Base-by-base conservation (phyloP, 352 stramenopile genomes). In the Globisporangium alternatum region DNA sequence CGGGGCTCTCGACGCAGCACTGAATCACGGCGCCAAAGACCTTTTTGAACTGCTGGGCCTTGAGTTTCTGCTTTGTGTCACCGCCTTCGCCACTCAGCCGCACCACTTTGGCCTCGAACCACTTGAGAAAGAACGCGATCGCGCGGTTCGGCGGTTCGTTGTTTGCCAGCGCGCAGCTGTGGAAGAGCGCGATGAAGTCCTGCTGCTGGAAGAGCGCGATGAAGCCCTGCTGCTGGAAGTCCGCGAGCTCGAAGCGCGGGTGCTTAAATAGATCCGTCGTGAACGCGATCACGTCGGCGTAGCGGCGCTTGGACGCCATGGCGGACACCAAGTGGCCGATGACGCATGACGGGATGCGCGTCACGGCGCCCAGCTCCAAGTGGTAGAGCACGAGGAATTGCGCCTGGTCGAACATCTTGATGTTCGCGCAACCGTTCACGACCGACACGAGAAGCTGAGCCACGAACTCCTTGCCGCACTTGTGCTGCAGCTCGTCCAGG, bases 11-110 rank as follows among this genome's bases (percentile, higher is more conserved):
- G 44, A 90, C 68, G 62, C 81, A 89, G 55, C 72, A 78, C 68
- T 91, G 81, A 53, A 93, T 89, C 15, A 68, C 81, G n/a, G 81
- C 78, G 21, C 83, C 83, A 55, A 93, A 86, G 28, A 83, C 80
- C 45, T 71, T 66, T 63, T 89, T 78, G 22, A 88, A 76, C 55
- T 74, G 58, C 28, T 75, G 69, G 13, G 13, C 31, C 12, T 47
- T 56, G 49, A 33, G 66, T n/a, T 48, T 15, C 25, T 33, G 69
- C 37, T 56, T 47, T 2, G 5, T 22, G 43, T 48, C 43, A 22
- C 5, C 43, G 9, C 6, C 17, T 22, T 60, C 47, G 2, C 9
- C 5, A 8, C 5, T 28, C 28, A 54, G 8, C 10, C 35, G 22
- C 33, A 15, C 28, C 19, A 45, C 25, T 33, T 56, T 67, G 10